These are phyloP conservation scores for Fraxinus paxiana DNA, from an alignment of 305 asterid genomes.

Conservation along the genomic window DNA sequence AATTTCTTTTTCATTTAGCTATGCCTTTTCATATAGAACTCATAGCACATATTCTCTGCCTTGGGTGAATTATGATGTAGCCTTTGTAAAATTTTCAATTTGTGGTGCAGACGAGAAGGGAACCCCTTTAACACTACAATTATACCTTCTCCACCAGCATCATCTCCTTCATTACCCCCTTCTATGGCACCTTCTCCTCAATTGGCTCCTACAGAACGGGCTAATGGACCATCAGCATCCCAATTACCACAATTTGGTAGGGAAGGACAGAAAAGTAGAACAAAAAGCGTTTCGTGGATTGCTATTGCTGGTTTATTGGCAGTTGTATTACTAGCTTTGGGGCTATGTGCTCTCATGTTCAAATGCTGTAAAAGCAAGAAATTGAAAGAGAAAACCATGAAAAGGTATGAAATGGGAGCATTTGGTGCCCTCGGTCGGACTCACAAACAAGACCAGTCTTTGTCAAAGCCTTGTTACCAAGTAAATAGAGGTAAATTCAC, in stretches of 20 bases:
- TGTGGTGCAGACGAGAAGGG: conserved; percentile 58
- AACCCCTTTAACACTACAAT: conserved; percentile 87
- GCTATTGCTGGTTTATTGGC: conserved; percentile 46
- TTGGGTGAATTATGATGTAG: neutral
- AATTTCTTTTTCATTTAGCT: conserved; percentile 6
- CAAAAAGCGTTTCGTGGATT: conserved; percentile 44
- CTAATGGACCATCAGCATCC: conserved; percentile 38
- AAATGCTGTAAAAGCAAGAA: conserved; percentile 42
- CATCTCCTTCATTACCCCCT: conserved; percentile 54
- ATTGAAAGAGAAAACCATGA: conserved; percentile 26
- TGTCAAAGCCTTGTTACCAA: conserved; percentile 38
- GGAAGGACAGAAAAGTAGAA: conserved; percentile 25
- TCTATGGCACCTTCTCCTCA: conserved; percentile 48
- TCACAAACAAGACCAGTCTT: conserved; percentile 34
- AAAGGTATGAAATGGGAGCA: conserved; percentile 33
- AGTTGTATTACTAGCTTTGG: conserved; percentile 41
- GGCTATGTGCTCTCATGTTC: conserved; percentile 42
- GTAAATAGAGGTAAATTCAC: conserved; percentile 40
- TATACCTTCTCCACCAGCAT: conserved; percentile 59
- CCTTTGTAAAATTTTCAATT: conserved; percentile 14
- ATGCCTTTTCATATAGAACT: neutral
- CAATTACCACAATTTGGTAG: conserved; percentile 35
- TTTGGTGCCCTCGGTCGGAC: conserved; percentile 27
- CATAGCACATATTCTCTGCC: neutral
- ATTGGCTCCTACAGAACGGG: conserved; percentile 28